These are phyloP conservation scores for Suhomyces yuchorum DNA, from an alignment of 1,139 yeast species.

Conservation along the genomic window DNA sequence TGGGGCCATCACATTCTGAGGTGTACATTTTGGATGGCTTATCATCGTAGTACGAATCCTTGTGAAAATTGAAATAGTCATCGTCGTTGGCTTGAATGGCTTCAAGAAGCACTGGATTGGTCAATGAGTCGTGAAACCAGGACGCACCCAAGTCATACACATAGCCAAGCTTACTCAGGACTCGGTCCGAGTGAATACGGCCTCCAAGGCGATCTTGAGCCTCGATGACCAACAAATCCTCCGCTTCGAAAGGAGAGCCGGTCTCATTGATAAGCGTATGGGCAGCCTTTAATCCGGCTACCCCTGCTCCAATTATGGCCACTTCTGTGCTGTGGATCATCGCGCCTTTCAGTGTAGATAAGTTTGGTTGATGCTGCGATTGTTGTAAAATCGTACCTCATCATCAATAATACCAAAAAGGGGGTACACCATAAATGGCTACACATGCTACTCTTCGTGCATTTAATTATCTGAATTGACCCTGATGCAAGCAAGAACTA, in stretches of 20 bases:
- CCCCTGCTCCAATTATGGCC: conserved; percentile 76
- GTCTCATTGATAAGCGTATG: conserved; percentile 46
- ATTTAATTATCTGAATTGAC: too few species aligned
- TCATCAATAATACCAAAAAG: neutral
- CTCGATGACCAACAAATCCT: conserved; percentile 44
- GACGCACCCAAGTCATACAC: conserved; percentile 80
- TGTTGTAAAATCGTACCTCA: neutral
- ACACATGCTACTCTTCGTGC: neutral
- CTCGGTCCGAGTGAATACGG: conserved; percentile 35
- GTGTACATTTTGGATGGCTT: conserved; percentile 45
- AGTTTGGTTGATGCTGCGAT: neutral
- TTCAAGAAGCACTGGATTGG: conserved; percentile 53
- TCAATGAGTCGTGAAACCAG: conserved; percentile 84
- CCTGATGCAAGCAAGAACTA: too few species aligned
- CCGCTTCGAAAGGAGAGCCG: conserved; percentile 31
- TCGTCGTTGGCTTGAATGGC: conserved; percentile 25
- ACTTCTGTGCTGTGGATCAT: conserved; percentile 16
- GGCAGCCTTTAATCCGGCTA: conserved; percentile 80
- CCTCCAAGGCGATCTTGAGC: conserved; percentile 57
- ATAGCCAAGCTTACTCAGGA: conserved; percentile 35
- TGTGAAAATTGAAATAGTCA: conserved; percentile 27
- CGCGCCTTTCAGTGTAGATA: neutral
- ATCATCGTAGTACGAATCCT: conserved; percentile 55
- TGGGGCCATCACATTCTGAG: conserved; percentile 43
- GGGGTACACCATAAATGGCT: neutral